Base-by-base conservation (phyloP, 139 green algal genomes). In the Astrephomene gubernaculifera region DNA sequence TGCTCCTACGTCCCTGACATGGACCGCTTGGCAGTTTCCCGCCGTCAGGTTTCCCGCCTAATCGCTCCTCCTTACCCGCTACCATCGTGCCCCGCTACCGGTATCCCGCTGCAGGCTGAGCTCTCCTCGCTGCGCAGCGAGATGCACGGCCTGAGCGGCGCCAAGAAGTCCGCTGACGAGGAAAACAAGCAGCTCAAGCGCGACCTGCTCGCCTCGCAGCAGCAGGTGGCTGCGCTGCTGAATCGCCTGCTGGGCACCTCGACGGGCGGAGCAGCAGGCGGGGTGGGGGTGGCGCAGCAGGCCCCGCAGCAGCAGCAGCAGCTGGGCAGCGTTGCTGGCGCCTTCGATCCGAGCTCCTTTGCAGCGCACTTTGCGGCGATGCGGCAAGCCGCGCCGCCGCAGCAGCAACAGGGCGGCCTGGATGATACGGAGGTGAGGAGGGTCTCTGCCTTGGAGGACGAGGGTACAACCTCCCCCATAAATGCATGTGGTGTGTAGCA, bases 141-240 rank as follows among this genome's bases (percentile, higher is more conserved):
- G 63, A 35, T 85, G 64, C 9, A 41, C 31, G 63, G 64, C 6
- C 44, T 85, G 19, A 54, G 24, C 44, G 35, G 24, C 43, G 63
- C 79, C 64, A 85, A 85, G 63, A 75, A 75, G 43, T 29, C 44
- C 1, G 43, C 64, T 4, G 79, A 85, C 43, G 79, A 85, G 2
- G 63, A 85, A 44, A 65, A 67, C 43, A 39, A 29, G 41, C 79
- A 75, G 63, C 76, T 83, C 49, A 69, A 69, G 57, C 76, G 76
- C 1, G 76, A 83, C 10, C 61, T 83, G 76, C 43, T 83, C 39
- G 39, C 41, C 33, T 35, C 29, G 25, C 76, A 83, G 43, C 76
- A 83, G 76, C 76, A 83, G 57, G 39, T 83, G 36, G 60, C 60
- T 7, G 60, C 60, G 60, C 39, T 83, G 39, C 76, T 83, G 38